Evolutionary conservation across 1,284 basidiomycete genomes (phyloP).

Genomic region (Sanghuangporus baumii): DNA sequence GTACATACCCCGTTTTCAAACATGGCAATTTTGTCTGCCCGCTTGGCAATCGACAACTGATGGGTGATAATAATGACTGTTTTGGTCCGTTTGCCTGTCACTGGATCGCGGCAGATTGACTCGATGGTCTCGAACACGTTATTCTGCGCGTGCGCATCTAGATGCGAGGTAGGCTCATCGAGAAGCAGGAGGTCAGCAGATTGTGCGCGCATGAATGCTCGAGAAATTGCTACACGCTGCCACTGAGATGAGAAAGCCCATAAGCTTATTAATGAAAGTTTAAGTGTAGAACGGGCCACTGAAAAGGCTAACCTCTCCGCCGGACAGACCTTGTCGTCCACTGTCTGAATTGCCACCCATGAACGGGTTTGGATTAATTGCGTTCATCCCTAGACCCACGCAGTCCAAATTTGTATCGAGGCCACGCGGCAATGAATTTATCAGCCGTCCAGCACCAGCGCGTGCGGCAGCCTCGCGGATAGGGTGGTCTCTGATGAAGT

Average conservation of each 20-base stretch:
- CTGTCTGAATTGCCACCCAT: conserved; percentile 32
- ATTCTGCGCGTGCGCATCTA: conserved; percentile 77
- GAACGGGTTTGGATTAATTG: conserved; percentile 9
- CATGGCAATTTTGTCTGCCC: conserved; percentile 80
- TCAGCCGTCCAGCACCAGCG: conserved; percentile 59
- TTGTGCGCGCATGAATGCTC: conserved; percentile 78
- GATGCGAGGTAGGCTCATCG: conserved; percentile 78
- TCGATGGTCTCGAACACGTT: conserved; percentile 72
- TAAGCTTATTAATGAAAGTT: neutral
- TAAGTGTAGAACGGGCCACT: neutral
- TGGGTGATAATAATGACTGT: conserved; percentile 84
- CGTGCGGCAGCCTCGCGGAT: conserved; percentile 57
- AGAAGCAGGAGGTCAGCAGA: conserved; percentile 75
- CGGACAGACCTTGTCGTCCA: conserved; percentile 61
- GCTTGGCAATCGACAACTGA: conserved; percentile 70
- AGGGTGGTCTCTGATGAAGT: conserved; percentile 27
- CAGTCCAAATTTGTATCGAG: conserved; percentile 61
- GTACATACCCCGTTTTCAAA: conserved; percentile 72
- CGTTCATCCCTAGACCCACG: conserved; percentile 39
- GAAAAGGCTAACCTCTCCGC: conserved; percentile 57
- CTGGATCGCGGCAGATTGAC: conserved; percentile 48
- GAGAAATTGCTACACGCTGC: conserved; percentile 78
- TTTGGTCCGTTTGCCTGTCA: conserved; percentile 47
- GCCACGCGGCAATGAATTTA: conserved; percentile 58
- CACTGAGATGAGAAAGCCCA: conserved; percentile 43